A percentile compares a stretch with the other conserved stretches of the same genome.
phyloP scores from a whole-genome alignment of 179 eudicot species.

The Beta corolliflora region DNA sequence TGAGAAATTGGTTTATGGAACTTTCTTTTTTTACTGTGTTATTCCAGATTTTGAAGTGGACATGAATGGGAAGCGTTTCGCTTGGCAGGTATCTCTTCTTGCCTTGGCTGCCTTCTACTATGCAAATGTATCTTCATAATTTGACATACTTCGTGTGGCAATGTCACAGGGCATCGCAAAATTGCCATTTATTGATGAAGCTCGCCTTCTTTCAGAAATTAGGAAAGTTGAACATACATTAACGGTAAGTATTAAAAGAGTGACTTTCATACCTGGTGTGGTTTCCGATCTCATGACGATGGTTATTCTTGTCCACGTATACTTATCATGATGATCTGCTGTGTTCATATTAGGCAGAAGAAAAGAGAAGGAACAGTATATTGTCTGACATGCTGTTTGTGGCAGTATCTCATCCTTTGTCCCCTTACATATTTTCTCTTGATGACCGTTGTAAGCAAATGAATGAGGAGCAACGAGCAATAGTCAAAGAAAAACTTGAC shows the following conservation, averaged over 20 bases:
- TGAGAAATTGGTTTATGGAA: too few species aligned
- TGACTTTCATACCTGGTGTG: background rate
- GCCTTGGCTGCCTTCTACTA: background rate
- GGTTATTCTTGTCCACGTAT: background rate
- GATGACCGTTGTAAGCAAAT: slow-evolving; percentile 82
- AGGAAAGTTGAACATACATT: slow-evolving; percentile 80
- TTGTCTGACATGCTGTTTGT: slow-evolving; percentile 84
- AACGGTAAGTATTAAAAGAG: slow-evolving; percentile 51
- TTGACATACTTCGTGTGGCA: slow-evolving; percentile 22
- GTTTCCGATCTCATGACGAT: background rate
- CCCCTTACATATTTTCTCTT: slow-evolving; percentile 83
- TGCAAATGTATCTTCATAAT: background rate
- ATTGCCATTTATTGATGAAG: slow-evolving; percentile 92
- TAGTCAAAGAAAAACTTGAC: slow-evolving; percentile 62
- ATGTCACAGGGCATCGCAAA: slow-evolving; percentile 75
- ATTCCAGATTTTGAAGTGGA: slow-evolving; percentile 88
- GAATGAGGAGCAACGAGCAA: slow-evolving; percentile 47
- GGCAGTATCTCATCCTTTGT: slow-evolving; percentile 74
- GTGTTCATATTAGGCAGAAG: slow-evolving; percentile 59
- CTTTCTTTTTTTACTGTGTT: background rate
- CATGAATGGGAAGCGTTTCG: slow-evolving; percentile 92
- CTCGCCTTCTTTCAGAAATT: slow-evolving; percentile 87
- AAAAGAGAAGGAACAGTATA: slow-evolving; percentile 80
- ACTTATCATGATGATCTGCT: slow-evolving; percentile 16
- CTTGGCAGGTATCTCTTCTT: slow-evolving; percentile 75